A percentile compares a stretch with the other conserved stretches of the same genome.
These are phyloP conservation scores for Anisodus acutangulus DNA, from an alignment of 257 asterid species.

Conservation along the genomic window DNA sequence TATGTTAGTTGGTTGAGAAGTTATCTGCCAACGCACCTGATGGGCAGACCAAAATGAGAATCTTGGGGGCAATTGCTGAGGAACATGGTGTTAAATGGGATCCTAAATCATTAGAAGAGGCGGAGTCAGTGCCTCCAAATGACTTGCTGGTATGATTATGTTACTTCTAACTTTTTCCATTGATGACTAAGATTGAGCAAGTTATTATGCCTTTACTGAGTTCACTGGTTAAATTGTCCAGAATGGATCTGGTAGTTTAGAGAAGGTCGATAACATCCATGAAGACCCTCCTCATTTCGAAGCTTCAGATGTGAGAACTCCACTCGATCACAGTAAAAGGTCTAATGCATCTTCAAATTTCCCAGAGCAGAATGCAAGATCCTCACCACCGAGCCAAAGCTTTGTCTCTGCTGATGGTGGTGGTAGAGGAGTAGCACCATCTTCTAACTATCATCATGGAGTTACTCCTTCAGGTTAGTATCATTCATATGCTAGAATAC, in stretches of 20 bases:
- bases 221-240: slow-evolving; percentile 43
- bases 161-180: slow-evolving; percentile 35
- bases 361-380: slow-evolving; percentile 46
- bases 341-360: slow-evolving; percentile 41
- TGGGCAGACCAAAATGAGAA: slow-evolving; percentile 68
- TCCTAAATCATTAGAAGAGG: slow-evolving; percentile 60
- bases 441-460: slow-evolving; percentile 45
- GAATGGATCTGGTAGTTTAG: slow-evolving; percentile 64
- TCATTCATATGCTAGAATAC: slow-evolving; percentile 9
- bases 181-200: slow-evolving; percentile 28
- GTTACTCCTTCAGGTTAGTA: slow-evolving; percentile 56
- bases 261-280: slow-evolving; percentile 45
- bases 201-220: slow-evolving; percentile 1
- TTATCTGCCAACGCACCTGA: slow-evolving; percentile 87
- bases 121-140: slow-evolving; percentile 44
- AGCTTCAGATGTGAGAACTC: slow-evolving; percentile 47
- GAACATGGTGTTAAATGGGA: slow-evolving; percentile 86
- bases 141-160: slow-evolving; percentile 62
- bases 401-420: slow-evolving; percentile 40
- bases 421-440: slow-evolving; percentile 37
- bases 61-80: slow-evolving; percentile 73
- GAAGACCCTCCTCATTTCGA: slow-evolving; percentile 48
- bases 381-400: slow-evolving; percentile 47
- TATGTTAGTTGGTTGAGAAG: slow-evolving; percentile 82
- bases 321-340: slow-evolving; percentile 39